phyloP scores from a whole-genome alignment of 2,329 filamentous ascomycete genomes.

The Cordyceps tenuipes region DNA sequence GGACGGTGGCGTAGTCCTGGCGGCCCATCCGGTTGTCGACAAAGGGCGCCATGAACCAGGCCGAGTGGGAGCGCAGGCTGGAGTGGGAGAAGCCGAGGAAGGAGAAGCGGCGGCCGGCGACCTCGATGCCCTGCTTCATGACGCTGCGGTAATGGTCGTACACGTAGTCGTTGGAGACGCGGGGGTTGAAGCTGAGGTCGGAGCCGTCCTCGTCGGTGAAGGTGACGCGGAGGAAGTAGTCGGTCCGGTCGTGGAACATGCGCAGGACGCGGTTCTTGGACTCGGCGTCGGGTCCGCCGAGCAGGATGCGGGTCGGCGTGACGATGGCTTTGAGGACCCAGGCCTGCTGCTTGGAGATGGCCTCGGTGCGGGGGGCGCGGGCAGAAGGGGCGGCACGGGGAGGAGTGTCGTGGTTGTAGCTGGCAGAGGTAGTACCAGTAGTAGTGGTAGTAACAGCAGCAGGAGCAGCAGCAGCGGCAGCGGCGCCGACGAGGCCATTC shows the following conservation, averaged over 20 bases:
- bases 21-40: slow-evolving; percentile 23
- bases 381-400: too few species aligned
- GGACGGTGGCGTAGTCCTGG: slow-evolving; percentile 34
- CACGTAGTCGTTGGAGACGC: slow-evolving; percentile 37
- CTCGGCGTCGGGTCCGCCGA: slow-evolving; percentile 56
- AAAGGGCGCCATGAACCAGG: slow-evolving; percentile 53
- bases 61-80: slow-evolving; percentile 61
- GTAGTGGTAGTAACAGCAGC: too few species aligned
- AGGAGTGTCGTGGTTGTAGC: too few species aligned
- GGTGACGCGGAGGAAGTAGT: slow-evolving; percentile 61
- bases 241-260: slow-evolving; percentile 49
- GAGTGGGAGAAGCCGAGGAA: slow-evolving; percentile 78
- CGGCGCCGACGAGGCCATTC: slow-evolving; percentile 21
- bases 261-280: slow-evolving; percentile 63
- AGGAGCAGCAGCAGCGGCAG: too few species aligned
- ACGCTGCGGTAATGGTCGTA: slow-evolving; percentile 53
- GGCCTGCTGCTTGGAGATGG: slow-evolving; percentile 32
- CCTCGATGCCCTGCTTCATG: slow-evolving; percentile 49
- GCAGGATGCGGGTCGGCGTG: slow-evolving; percentile 49
- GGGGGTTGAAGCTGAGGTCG: slow-evolving; percentile 49
- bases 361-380: slow-evolving; percentile 19
- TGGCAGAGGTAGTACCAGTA: too few species aligned
- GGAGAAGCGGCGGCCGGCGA: slow-evolving; percentile 53
- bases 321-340: slow-evolving; percentile 48
- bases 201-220: slow-evolving; percentile 69